A percentile compares a stretch with the other conserved stretches of the same genome.
Conservation (phyloP, 257 asterid species). For the Solanum megistacrolobum region DNA sequence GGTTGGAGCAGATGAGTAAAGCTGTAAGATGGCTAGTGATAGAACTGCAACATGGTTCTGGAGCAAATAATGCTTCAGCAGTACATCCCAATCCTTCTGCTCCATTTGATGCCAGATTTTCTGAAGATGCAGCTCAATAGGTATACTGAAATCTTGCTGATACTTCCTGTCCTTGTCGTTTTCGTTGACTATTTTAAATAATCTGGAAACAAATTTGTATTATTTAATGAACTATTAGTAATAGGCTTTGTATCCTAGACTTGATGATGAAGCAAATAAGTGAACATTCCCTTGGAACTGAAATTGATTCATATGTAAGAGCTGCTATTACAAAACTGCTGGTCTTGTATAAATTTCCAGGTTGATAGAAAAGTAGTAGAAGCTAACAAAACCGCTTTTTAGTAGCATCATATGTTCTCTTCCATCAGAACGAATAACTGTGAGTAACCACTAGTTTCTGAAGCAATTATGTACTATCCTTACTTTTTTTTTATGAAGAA, state of each 20-base stretch:
- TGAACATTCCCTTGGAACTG: background rate
- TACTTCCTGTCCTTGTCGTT: background rate
- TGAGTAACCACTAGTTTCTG: background rate
- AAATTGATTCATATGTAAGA: background rate
- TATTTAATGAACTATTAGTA: background rate
- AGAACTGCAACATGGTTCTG: constrained; percentile 86
- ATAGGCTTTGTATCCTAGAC: background rate
- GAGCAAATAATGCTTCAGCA: constrained; percentile 41
- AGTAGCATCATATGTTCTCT: background rate
- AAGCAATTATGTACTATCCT: background rate
- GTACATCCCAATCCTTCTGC: constrained; percentile 41
- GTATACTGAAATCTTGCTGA: constrained; percentile 5
- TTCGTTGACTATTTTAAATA: background rate
- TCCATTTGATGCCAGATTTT: constrained; percentile 89
- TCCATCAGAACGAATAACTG: background rate
- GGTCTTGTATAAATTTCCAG: background rate
- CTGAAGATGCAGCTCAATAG: constrained; percentile 84
- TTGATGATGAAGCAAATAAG: background rate
- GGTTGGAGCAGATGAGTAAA: constrained; percentile 98
- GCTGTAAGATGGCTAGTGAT: constrained; percentile 92
- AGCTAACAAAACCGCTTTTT: background rate
- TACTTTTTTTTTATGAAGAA: background rate
- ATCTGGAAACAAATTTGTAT: background rate
- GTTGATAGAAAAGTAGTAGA: background rate
- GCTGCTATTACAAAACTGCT: background rate